Conservation (phyloP, 2,329 filamentous ascomycete species). For the Rhinocladiella mackenziei region DNA sequence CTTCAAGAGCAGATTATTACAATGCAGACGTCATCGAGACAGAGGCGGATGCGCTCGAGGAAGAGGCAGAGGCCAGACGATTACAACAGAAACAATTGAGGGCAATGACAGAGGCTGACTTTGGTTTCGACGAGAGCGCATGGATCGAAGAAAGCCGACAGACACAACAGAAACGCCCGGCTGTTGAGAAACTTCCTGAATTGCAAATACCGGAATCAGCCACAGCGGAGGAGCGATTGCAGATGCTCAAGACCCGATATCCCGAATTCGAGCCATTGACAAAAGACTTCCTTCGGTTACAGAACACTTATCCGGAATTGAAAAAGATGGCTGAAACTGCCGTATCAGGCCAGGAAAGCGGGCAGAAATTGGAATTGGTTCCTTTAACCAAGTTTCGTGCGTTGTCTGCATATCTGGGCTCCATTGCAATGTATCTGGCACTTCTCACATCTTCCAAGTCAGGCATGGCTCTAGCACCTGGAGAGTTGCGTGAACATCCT, state of each 20-base stretch:
- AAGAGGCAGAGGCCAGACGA: conserved; percentile 83
- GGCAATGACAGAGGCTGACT: conserved; percentile 86
- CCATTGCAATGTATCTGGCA: conserved; percentile 90
- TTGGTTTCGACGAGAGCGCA: conserved; percentile 84
- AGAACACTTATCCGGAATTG: conserved; percentile 58
- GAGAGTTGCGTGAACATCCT: conserved; percentile 81
- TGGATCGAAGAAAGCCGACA: conserved; percentile 62
- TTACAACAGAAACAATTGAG: conserved; percentile 87
- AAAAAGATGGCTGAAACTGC: conserved; percentile 56
- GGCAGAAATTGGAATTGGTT: conserved; percentile 43
- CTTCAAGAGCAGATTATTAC: conserved; percentile 87
- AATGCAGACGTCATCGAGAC: conserved; percentile 73
- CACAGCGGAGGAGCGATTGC: conserved; percentile 67
- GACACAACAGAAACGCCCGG: conserved; percentile 39
- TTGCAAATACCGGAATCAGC: conserved; percentile 77
- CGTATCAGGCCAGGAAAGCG: conserved; percentile 37
- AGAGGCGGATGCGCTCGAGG: conserved; percentile 73
- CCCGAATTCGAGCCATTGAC: conserved; percentile 87
- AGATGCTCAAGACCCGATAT: conserved; percentile 74
- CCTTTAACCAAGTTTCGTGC: conserved; percentile 71
- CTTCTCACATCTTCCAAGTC: conserved; percentile 73
- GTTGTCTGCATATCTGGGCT: conserved; percentile 78
- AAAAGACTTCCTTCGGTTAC: conserved; percentile 71
- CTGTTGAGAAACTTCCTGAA: conserved; percentile 83
- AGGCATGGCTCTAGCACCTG: conserved; percentile 63